These are phyloP conservation scores for Phaeosphaeriaceae sp. DNA, from an alignment of 2,329 filamentous ascomycete genomes.

Conservation along the genomic window DNA sequence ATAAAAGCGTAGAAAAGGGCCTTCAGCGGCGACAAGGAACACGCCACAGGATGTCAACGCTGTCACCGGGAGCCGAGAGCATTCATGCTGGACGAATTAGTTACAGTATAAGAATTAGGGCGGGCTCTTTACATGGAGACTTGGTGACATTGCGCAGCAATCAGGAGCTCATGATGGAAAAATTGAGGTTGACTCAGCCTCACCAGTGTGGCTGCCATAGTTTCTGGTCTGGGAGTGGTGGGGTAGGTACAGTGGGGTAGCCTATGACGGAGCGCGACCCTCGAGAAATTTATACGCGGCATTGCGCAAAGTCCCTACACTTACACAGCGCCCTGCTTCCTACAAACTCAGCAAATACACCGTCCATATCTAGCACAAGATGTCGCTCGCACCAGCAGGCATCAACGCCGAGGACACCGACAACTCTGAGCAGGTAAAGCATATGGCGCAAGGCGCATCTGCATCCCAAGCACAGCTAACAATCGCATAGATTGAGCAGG, in stretches of 20 bases:
- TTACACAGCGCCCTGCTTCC: background rate
- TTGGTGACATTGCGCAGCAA: constrained; percentile 42
- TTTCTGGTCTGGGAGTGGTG: constrained; percentile 10
- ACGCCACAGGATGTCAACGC: constrained; percentile 49
- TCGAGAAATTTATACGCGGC: constrained; percentile 30
- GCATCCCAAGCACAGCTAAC: constrained; percentile 22
- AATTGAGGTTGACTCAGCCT: constrained; percentile 46
- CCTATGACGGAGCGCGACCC: constrained; percentile 29
- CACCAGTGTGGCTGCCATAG: constrained; percentile 20
- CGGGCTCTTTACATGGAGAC: constrained; percentile 37
- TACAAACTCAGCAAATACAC: no score
- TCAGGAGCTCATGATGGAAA: constrained; percentile 24
- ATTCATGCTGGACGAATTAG: constrained; percentile 45
- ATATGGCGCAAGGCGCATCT: constrained; percentile 3
- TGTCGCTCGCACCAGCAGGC: constrained; percentile 43
- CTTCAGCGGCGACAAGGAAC: constrained; percentile 53
- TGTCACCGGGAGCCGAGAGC: constrained; percentile 53
- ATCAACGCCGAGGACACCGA: constrained; percentile 65
- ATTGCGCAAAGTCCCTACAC: background rate
- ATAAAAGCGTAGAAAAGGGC: constrained; percentile 51
- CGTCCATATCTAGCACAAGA: constrained; percentile 18
- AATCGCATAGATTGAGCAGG: constrained; percentile 85
- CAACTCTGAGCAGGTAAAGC: constrained; percentile 72
- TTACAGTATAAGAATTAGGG: background rate
- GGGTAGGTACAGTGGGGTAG: constrained; percentile 11